phyloP scores from a whole-genome alignment of 768 basidiomycete genomes.

The Russula earlei region DNA sequence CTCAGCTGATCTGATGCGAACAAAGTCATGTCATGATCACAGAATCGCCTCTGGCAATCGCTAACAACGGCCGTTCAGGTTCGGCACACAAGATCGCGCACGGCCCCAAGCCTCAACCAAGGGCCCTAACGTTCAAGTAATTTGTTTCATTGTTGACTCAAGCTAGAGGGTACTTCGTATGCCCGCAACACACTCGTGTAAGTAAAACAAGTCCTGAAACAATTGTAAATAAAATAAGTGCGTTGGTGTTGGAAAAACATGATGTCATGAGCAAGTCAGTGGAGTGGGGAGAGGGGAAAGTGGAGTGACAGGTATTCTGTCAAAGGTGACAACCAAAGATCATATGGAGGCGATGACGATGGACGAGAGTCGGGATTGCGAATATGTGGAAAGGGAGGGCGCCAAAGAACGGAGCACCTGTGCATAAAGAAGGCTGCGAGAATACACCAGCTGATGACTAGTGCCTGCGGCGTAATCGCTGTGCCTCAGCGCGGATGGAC shows the following conservation, averaged over 20 bases:
- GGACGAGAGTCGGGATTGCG: not conserved
- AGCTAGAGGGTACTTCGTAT: not conserved
- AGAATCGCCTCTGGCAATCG: not conserved
- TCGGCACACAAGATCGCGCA: not conserved
- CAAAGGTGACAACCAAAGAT: not conserved
- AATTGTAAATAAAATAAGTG: not conserved
- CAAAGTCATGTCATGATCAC: not conserved
- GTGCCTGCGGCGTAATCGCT: not conserved
- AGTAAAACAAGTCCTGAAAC: not conserved
- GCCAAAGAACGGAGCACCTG: not conserved
- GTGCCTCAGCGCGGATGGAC: not conserved
- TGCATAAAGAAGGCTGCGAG: not conserved
- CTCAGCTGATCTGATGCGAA: not conserved
- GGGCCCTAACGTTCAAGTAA: too few relatives aligned
- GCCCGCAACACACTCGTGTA: conserved; percentile 5
- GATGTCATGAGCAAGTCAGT: conserved; percentile 4
- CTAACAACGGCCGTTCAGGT: too few relatives aligned
- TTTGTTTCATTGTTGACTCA: not conserved
- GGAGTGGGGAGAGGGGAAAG: not conserved
- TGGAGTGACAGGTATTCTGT: not conserved
- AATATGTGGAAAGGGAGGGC: not conserved
- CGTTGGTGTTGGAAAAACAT: conserved; percentile 1
- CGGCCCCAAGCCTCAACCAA: not conserved
- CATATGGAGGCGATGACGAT: not conserved
- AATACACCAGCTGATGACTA: not conserved